Conservation (phyloP, 2,329 filamentous ascomycete genomes). For the Xylariaceae sp. region DNA sequence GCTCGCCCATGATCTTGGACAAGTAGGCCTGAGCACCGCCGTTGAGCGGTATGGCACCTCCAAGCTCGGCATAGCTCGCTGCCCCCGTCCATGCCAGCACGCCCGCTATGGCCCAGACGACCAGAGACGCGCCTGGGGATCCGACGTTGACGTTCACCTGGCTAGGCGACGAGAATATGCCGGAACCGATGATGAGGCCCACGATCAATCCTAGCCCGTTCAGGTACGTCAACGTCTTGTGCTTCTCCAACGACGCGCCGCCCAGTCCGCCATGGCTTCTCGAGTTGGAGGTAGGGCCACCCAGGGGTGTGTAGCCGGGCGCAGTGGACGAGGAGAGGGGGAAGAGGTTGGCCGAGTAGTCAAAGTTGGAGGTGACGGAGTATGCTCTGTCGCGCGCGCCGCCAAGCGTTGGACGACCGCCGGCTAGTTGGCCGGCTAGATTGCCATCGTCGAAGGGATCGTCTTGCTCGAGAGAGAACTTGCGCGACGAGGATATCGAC, state of each 20-base stretch:
- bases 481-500: constrained; percentile 88
- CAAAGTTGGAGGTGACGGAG: constrained; percentile 88
- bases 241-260: constrained; percentile 83
- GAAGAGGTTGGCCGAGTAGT: constrained; percentile 90
- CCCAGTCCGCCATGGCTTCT: constrained; percentile 49
- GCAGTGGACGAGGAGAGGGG: constrained; percentile 78
- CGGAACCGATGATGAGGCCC: constrained; percentile 90
- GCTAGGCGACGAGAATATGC: constrained; percentile 91
- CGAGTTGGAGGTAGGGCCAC: constrained; percentile 59
- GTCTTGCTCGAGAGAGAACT: constrained; percentile 81
- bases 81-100: constrained; percentile 93
- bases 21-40: constrained; percentile 92
- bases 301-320: constrained; percentile 75
- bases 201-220: constrained; percentile 90
- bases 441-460: constrained; percentile 67
- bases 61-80: constrained; percentile 90
- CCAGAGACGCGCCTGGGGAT: constrained; percentile 79
- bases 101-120: constrained; percentile 92
- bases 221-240: constrained; percentile 91
- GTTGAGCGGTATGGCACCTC: constrained; percentile 91
- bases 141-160: constrained; percentile 90
- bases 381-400: constrained; percentile 60
- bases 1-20: constrained; percentile 91
- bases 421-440: constrained; percentile 34
- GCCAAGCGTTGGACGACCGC: constrained; percentile 35